These are phyloP conservation scores for Tephrocybe rancida DNA, from an alignment of 768 basidiomycete species.

Conservation along the genomic window DNA sequence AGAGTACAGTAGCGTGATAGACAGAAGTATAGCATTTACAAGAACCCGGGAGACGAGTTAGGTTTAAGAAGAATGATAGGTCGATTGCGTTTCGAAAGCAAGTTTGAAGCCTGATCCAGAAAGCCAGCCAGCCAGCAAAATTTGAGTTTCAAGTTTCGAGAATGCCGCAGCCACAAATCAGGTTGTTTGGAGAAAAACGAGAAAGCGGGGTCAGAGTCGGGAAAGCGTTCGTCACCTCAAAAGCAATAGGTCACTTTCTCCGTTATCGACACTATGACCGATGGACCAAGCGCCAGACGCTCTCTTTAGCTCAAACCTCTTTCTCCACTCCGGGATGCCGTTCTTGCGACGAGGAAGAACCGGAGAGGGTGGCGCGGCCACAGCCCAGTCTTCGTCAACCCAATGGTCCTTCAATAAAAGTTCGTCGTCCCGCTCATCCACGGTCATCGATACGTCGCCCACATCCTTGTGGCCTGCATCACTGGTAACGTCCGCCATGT, in stretches of 20 bases:
- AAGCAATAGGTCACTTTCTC: conserved; percentile 21
- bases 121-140: no score
- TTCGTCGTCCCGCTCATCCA: conserved; percentile 19
- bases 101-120: background rate
- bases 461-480: conserved; percentile 8
- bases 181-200: background rate
- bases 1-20: no score
- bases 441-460: conserved; percentile 24
- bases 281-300: conserved; percentile 10
- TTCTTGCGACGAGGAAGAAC: conserved; percentile 26
- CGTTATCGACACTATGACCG: conserved; percentile 20
- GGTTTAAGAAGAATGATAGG: no score
- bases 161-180: background rate
- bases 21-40: no score
- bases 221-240: conserved; percentile 7
- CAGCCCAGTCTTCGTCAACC: conserved; percentile 33
- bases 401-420: conserved; percentile 22
- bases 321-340: conserved; percentile 10
- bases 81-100: background rate
- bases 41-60: no score
- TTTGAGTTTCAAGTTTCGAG: no score
- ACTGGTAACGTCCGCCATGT: conserved; percentile 2
- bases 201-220: background rate
- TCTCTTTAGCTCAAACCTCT: conserved; percentile 5
- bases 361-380: conserved; percentile 40